phyloP scores from a whole-genome alignment of 257 asterid species.

The Plantago major region DNA sequence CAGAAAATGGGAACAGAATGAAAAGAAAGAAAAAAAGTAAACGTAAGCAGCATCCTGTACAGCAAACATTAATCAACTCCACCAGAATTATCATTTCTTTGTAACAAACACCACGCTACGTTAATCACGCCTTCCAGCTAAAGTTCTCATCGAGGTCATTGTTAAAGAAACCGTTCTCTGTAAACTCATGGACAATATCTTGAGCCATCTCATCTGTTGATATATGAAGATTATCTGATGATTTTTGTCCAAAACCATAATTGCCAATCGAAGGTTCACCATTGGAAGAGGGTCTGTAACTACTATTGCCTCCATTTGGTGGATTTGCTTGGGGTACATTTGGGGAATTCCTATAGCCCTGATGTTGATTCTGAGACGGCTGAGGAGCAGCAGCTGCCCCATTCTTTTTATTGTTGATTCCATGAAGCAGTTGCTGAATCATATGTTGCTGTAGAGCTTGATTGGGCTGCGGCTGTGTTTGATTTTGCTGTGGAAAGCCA shows the following conservation, averaged over 20 bases:
- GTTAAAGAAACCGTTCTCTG: slow-evolving; percentile 66
- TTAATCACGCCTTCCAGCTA: slow-evolving; percentile 67
- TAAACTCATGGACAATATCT: slow-evolving; percentile 60
- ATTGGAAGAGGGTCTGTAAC: slow-evolving; percentile 51
- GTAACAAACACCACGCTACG: slow-evolving; percentile 25
- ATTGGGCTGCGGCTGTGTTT: slow-evolving; percentile 34
- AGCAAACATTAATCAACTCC: slow-evolving; percentile 13
- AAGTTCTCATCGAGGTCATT: slow-evolving; percentile 76
- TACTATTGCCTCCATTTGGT: slow-evolving; percentile 59
- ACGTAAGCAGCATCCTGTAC: slow-evolving; percentile 41
- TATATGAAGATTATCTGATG: slow-evolving; percentile 50
- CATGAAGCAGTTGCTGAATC: slow-evolving; percentile 71
- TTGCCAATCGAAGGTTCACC: slow-evolving; percentile 43
- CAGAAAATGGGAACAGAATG: background rate
- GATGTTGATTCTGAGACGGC: slow-evolving; percentile 38
- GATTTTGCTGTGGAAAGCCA: slow-evolving; percentile 40
- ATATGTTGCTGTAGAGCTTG: slow-evolving; percentile 68
- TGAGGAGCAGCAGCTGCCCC: slow-evolving; percentile 25
- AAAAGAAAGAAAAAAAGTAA: background rate
- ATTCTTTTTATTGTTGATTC: slow-evolving; percentile 42
- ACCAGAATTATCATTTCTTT: slow-evolving; percentile 9
- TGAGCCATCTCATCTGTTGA: slow-evolving; percentile 55
- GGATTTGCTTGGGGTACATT: slow-evolving; percentile 26
- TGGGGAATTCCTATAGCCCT: slow-evolving; percentile 35
- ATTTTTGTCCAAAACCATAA: slow-evolving; percentile 44